These are phyloP conservation scores for Hyparrhenia diplandra DNA, from an alignment of 176 grass and related monocot genomes.

Conservation along the genomic window DNA sequence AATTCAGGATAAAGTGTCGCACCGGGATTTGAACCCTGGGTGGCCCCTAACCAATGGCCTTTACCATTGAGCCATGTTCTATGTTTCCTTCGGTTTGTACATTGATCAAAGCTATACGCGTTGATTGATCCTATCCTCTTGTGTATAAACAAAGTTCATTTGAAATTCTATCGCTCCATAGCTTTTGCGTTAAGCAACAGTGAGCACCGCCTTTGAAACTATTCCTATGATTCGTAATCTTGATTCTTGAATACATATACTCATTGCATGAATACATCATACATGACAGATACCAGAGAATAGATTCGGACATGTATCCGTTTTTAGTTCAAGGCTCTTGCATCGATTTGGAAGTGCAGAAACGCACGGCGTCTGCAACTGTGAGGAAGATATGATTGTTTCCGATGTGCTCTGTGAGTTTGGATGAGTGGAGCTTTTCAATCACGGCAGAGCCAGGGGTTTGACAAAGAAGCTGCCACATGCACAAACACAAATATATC, in stretches of 20 bases:
- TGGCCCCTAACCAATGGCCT: too few species aligned
- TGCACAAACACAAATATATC: conserved; percentile 21
- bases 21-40: too few species aligned
- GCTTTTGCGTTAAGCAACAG: neutral
- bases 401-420: conserved; percentile 64
- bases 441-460: conserved; percentile 73
- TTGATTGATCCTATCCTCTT: neutral
- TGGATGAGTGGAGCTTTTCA: conserved; percentile 59
- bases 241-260: neutral
- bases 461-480: conserved; percentile 77
- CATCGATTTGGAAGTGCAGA: conserved; percentile 48
- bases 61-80: too few species aligned
- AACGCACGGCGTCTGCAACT: conserved; percentile 63
- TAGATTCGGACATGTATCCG: neutral
- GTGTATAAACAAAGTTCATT: neutral
- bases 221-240: neutral
- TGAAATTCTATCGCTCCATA: neutral
- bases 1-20: too few species aligned
- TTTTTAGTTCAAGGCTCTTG: conserved; percentile 44
- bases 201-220: neutral
- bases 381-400: conserved; percentile 71
- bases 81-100: neutral
- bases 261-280: neutral
- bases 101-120: neutral
- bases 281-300: neutral